Evolutionary conservation across 1,284 basidiomycete species (phyloP), one percentile per base, ranked within the genome.

Genomic region (Coniophora puteana): DNA sequence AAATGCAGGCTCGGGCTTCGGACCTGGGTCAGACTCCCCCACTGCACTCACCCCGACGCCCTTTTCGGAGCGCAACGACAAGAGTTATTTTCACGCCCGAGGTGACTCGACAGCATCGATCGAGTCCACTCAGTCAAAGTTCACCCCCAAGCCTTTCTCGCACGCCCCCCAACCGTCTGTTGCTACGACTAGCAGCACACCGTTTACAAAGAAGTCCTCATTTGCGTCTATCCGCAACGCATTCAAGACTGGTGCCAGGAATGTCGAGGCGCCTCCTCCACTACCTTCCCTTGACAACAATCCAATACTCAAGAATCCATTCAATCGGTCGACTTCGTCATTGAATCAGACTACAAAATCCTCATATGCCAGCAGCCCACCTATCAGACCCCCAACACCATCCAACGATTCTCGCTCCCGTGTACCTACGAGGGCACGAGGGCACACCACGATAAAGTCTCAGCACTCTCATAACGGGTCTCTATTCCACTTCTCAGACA

Each of bases 201-300:
- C 79, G 2, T 82, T 88, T 53, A 71, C 80, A 36, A 91, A 91
- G 68, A 92, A 92, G 50, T 66, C 87, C 1, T 90, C 88, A 0
- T 89, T 93, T 50, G 89, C 90, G 1, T 92, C 87, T 7, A 78
- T 94, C 42, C 82, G 89, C 38, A 92, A 92, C 59, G 89, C 89
- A 4, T 93, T 94, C 76, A 93, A 90, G 63, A 69, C 55, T n/a
- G 71, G 76, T 45, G 65, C 71, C 23, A 83, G 79, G 62, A 71
- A 58, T 45, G 72, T 58, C 35, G 35, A 44, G 43, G 78, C 82
- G 13, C 59, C 73, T 8, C 83, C 85, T 26, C 83, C 86, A 6
- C 66, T 89, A 35, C 84, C 87, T 13, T 66, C 68, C 24, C 62
- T 86, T 31, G 83, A 87, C 42, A 71, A 67, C 31, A 58, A 76